Evolutionary conservation across 2,329 filamentous ascomycete genomes (phyloP).

Genomic region (Cladophialophora carrionii): DNA sequence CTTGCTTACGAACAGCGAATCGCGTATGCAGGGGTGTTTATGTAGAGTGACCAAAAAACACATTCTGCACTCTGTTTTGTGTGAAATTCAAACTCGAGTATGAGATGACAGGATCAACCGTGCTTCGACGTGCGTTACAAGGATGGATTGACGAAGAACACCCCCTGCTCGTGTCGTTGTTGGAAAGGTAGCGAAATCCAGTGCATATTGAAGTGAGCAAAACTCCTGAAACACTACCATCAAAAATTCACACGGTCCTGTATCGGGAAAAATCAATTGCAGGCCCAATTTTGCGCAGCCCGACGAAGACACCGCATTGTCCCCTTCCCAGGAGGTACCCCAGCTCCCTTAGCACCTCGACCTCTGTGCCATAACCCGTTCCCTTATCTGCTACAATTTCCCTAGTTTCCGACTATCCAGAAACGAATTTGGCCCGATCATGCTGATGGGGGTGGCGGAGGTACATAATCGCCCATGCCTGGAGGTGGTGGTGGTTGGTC

Average conservation of each 20-base stretch:
- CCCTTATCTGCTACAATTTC: neutral
- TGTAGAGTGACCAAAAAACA: neutral
- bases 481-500: conserved; percentile 33
- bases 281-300: neutral
- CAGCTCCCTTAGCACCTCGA: neutral
- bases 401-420: neutral
- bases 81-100: neutral
- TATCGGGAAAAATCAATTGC: neutral
- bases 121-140: neutral
- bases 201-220: neutral
- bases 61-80: neutral
- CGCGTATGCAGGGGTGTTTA: neutral
- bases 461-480: conserved; percentile 29
- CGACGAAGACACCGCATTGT: neutral
- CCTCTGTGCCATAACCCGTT: neutral
- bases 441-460: conserved; percentile 29
- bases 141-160: neutral
- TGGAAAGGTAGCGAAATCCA: neutral
- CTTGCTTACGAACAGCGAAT: neutral
- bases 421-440: neutral
- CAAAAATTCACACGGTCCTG: neutral
- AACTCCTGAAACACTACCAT: neutral
- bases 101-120: neutral
- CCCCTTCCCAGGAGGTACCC: neutral
- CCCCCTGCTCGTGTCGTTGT: neutral